These are phyloP conservation scores for Cyberlindnera sargentensis DNA, from an alignment of 805 yeast species.

Conservation along the genomic window DNA sequence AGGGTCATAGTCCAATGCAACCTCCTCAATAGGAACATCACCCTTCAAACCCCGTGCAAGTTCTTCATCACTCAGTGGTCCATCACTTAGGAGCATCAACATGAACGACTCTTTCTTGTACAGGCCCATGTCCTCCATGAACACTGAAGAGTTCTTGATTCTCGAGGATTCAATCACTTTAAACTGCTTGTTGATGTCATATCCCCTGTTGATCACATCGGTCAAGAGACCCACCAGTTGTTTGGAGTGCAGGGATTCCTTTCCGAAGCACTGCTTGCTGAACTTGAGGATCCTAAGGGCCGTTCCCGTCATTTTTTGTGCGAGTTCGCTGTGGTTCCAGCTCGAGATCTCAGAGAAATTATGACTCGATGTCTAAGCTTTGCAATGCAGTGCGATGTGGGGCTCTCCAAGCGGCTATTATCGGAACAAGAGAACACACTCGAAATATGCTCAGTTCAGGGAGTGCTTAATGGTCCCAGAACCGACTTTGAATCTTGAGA, in stretches of 20 bases:
- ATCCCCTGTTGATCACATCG: slow-evolving; percentile 13
- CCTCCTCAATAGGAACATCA: slow-evolving; percentile 1
- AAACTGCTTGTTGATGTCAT: slow-evolving; percentile 12
- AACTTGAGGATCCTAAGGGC: slow-evolving; percentile 3
- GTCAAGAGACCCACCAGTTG: slow-evolving; percentile 11
- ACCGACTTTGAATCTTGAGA: too few relatives aligned
- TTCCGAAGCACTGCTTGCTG: neutral
- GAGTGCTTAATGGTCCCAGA: too few relatives aligned
- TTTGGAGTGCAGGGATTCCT: neutral
- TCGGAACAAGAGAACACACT: too few relatives aligned
- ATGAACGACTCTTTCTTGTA: slow-evolving; percentile 13
- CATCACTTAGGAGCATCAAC: slow-evolving; percentile 6
- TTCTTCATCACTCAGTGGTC: neutral
- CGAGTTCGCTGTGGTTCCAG: too few relatives aligned
- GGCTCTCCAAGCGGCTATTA: too few relatives aligned
- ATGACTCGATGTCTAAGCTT: too few relatives aligned
- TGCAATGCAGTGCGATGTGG: too few relatives aligned
- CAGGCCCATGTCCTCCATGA: slow-evolving; percentile 16
- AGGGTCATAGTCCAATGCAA: slow-evolving; percentile 1
- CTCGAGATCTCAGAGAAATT: too few relatives aligned
- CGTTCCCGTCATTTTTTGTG: too few relatives aligned
- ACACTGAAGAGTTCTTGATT: slow-evolving; percentile 11
- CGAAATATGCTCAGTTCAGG: too few relatives aligned
- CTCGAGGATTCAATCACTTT: slow-evolving; percentile 15
- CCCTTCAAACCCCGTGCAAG: neutral